These are phyloP conservation scores for Saitozyma podzolica DNA, from an alignment of 768 basidiomycete species.

Conservation along the genomic window DNA sequence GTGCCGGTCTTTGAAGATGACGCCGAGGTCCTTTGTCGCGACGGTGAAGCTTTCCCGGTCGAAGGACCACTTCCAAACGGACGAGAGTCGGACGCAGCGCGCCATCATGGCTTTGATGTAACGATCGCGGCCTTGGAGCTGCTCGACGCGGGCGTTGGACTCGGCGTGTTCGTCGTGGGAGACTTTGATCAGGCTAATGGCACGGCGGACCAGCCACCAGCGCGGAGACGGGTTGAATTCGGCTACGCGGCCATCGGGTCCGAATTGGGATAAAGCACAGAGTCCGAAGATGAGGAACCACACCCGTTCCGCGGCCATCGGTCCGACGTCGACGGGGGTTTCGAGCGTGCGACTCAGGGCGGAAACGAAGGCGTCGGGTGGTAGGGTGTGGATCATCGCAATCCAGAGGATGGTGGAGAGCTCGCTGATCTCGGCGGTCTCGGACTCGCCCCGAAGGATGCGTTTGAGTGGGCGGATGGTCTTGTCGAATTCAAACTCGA, in stretches of 20 bases:
- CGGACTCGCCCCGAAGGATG: conserved; percentile 52
- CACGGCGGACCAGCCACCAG: conserved; percentile 67
- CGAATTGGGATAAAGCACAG: conserved; percentile 77
- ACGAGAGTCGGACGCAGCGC: conserved; percentile 71
- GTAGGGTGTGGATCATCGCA: conserved; percentile 63
- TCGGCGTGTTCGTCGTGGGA: conserved; percentile 55
- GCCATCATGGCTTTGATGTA: conserved; percentile 70
- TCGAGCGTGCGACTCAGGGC: conserved; percentile 38
- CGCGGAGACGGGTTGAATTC: conserved; percentile 46
- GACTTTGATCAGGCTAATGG: conserved; percentile 65
- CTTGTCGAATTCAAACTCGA: conserved; percentile 60
- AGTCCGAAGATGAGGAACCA: conserved; percentile 72
- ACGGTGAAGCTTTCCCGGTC: conserved; percentile 62
- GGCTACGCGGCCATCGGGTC: conserved; percentile 60
- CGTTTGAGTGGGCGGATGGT: conserved; percentile 56
- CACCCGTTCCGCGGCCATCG: conserved; percentile 60
- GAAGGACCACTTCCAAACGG: conserved; percentile 75
- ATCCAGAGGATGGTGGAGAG: conserved; percentile 72
- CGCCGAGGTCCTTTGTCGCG: conserved; percentile 60
- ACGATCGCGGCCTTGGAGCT: conserved; percentile 63
- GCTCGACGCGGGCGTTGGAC: conserved; percentile 52
- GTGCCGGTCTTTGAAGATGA: conserved; percentile 73
- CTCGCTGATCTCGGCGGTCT: conserved; percentile 53
- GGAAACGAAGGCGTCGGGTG: conserved; percentile 38
- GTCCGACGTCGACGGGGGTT: conserved; percentile 32